Conservation (phyloP, 768 basidiomycete species). For the Paxillus rubicundulus region DNA sequence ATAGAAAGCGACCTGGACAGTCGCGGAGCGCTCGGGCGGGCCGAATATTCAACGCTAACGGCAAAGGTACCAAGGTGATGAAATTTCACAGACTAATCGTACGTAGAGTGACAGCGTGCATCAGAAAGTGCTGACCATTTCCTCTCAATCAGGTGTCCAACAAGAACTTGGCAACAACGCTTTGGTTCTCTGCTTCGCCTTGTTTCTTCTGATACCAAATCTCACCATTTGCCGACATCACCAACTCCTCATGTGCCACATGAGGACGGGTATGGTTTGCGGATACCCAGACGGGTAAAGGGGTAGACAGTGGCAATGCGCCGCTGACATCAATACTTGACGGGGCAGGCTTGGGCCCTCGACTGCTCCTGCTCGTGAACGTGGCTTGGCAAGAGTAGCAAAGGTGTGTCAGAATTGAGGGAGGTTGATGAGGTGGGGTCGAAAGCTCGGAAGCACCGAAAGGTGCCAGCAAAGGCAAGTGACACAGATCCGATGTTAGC, state of each 20-base stretch:
- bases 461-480: constrained; percentile 3
- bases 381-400: constrained; percentile 66
- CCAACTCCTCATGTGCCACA: neutral
- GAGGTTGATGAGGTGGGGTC: neutral
- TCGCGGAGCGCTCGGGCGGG: neutral
- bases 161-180: constrained; percentile 39
- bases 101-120: neutral
- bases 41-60: neutral
- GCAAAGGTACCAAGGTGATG: neutral
- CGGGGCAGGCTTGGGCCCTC: constrained; percentile 28
- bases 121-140: neutral
- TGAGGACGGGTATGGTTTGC: neutral
- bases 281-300: constrained; percentile 35
- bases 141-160: constrained; percentile 24
- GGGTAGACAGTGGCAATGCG: constrained; percentile 14
- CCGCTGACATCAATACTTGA: constrained; percentile 1
- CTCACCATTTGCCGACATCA: constrained; percentile 20
- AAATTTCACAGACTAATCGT: neutral
- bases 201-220: constrained; percentile 32
- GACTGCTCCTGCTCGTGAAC: constrained; percentile 55
- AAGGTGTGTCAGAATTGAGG: constrained; percentile 40
- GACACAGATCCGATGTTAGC: constrained; percentile 13
- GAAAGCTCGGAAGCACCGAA: neutral
- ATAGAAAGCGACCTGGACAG: constrained; percentile 1
- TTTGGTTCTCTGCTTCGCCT: constrained; percentile 37